Percentiles rank a stretch among this genome's conserved stretches.
phyloP scores from a whole-genome alignment of 306 rosid species.

The Elaeagnus macrophylla region DNA sequence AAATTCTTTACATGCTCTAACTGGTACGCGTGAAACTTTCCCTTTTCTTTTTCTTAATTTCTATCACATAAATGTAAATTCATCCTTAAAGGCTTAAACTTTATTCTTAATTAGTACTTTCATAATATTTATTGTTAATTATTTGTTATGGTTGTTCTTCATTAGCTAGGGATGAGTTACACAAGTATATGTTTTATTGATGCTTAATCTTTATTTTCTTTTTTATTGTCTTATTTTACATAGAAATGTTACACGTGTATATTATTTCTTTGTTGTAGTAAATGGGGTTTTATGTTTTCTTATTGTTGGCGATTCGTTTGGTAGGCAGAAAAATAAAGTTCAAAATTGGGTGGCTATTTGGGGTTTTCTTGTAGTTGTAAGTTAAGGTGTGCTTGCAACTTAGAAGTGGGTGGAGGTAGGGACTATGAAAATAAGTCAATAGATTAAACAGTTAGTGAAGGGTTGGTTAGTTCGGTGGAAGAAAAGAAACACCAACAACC shows the following conservation, averaged over 20 bases:
- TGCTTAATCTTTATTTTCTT: too few relatives aligned
- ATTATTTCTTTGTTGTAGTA: neutral
- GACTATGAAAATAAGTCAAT: conserved; percentile 20
- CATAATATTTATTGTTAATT: neutral
- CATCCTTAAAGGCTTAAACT: neutral
- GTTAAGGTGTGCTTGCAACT: conserved; percentile 14
- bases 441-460: conserved; percentile 19
- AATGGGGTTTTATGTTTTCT: neutral
- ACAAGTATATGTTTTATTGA: too few relatives aligned
- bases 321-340: conserved; percentile 18
- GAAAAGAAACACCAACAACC: conserved; percentile 10
- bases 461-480: conserved; percentile 43
- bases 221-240: too few relatives aligned
- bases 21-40: conserved; percentile 34
- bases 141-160: neutral
- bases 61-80: too few relatives aligned
- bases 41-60: too few relatives aligned
- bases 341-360: neutral
- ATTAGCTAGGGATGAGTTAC: too few relatives aligned
- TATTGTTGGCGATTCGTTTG: conserved; percentile 19
- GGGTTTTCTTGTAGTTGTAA: conserved; percentile 16
- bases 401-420: conserved; percentile 40
- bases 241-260: neutral
- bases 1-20: conserved; percentile 83
- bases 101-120: neutral